Evolutionary conservation across 1,284 basidiomycete genomes (phyloP).

Genomic region (Tremellales sp.): DNA sequence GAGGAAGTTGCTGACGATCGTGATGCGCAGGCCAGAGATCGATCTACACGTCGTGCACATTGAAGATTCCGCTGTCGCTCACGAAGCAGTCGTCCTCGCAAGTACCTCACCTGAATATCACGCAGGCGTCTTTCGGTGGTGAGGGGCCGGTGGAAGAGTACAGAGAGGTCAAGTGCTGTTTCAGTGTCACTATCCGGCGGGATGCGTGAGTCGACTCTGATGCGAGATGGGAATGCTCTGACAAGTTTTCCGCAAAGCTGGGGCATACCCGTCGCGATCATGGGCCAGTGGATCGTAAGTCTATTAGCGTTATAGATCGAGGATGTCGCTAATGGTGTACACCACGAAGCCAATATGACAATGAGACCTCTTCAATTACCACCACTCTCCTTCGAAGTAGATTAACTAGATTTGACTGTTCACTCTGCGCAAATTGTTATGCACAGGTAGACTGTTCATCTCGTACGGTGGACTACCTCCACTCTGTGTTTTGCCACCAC

Average conservation of each 20-base stretch:
- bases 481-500: too few relatives aligned
- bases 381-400: too few relatives aligned
- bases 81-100: slow-evolving; percentile 24
- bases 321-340: too few relatives aligned
- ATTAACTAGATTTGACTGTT: too few relatives aligned
- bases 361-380: too few relatives aligned
- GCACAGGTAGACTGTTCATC: too few relatives aligned
- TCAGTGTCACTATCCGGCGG: slow-evolving; percentile 88
- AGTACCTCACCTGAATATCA: slow-evolving; percentile 23
- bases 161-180: slow-evolving; percentile 83
- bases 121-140: slow-evolving; percentile 8
- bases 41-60: slow-evolving; percentile 86
- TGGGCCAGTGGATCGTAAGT: slow-evolving; percentile 54
- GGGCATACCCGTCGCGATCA: slow-evolving; percentile 89
- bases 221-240: neutral
- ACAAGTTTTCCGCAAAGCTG: slow-evolving; percentile 21
- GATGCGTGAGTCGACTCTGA: slow-evolving; percentile 59
- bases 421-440: too few relatives aligned
- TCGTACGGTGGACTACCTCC: too few relatives aligned
- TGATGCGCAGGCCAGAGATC: slow-evolving; percentile 53
- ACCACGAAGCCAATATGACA: too few relatives aligned
- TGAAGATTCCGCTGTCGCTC: slow-evolving; percentile 61
- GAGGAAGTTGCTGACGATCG: neutral
- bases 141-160: slow-evolving; percentile 55
- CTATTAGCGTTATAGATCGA: too few relatives aligned